Evolutionary conservation across 176 grass and related monocot species (phyloP).

Genomic region (Secale cereale): DNA sequence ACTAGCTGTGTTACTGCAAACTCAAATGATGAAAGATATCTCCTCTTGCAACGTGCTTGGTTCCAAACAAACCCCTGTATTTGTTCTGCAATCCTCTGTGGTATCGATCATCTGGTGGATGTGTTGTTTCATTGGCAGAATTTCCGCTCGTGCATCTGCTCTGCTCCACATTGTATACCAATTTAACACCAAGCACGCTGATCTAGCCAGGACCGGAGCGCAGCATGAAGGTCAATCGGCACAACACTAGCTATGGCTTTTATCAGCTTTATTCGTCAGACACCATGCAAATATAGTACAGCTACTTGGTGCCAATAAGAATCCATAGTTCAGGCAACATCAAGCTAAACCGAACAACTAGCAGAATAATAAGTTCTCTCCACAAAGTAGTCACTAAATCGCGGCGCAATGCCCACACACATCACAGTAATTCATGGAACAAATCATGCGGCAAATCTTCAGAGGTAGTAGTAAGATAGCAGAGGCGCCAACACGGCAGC

Average conservation of each 20-base stretch:
- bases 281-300: conserved; percentile 4
- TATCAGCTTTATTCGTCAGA: background rate
- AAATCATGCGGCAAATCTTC: background rate
- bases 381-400: conserved; percentile 22
- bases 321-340: background rate
- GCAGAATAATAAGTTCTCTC: background rate
- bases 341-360: background rate
- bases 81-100: background rate
- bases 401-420: conserved; percentile 6
- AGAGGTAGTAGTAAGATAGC: conserved; percentile 35
- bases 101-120: background rate
- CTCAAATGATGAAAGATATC: background rate
- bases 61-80: background rate
- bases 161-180: background rate
- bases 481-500: background rate
- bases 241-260: background rate
- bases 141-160: background rate
- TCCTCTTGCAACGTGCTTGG: background rate
- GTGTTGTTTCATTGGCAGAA: background rate
- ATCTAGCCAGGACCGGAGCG: too few species aligned
- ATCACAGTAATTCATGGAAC: background rate
- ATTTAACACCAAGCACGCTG: background rate
- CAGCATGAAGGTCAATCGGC: background rate
- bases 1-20: background rate
- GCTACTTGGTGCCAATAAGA: background rate